Evolutionary conservation across 2,329 filamentous ascomycete genomes (phyloP), one percentile per base, ranked within the genome.

Genomic region (Aspergillus tamarii): DNA sequence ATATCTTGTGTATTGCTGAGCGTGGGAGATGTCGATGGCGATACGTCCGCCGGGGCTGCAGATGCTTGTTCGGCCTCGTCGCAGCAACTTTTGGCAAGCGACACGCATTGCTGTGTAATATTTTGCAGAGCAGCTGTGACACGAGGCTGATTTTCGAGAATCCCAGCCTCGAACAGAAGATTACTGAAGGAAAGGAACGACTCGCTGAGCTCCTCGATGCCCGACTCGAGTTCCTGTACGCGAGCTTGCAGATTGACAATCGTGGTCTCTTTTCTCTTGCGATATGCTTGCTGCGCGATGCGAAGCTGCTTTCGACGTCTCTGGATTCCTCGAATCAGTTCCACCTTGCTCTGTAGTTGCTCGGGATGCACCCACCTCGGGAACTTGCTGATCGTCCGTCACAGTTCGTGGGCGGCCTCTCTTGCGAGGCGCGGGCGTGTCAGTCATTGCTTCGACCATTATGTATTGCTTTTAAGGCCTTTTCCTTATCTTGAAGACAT

Each of bases 141-240:
- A 26, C 53, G 57, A 16, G 70, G 67, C 48, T 69, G 60, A 57
- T 58, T 57, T 14, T 63, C 34, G 6, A 72, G 62, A 50, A 71
- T 28, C 19, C 61, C 50, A 8, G 53, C 66, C 55, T 70, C 66
- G 23, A 72, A 54, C 21, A 72, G 69, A 46, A 72, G 61, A 65
- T 62, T 67, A 64, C 70, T 72, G 53, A 72, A 72, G 3, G 70
- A 70, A 26, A 72, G 64, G 57, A 72, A 72, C 21, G 69, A 72
- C 43, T 70, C 55, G 66, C 70, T 70, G 53, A 72, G 61, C 43
- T 70, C 60, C 57, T 71, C 66, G 55, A 72, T 70, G 43, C 69
- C 70, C 16, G 60, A 50, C 60, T 72, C 70, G 32, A 71, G 57
- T 60, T 72, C 65, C 43, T 69, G 64, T 23, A 72, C 69, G 21